Evolutionary conservation across 1,284 basidiomycete species (phyloP).

Genomic region (Singerocomus inundabilis): DNA sequence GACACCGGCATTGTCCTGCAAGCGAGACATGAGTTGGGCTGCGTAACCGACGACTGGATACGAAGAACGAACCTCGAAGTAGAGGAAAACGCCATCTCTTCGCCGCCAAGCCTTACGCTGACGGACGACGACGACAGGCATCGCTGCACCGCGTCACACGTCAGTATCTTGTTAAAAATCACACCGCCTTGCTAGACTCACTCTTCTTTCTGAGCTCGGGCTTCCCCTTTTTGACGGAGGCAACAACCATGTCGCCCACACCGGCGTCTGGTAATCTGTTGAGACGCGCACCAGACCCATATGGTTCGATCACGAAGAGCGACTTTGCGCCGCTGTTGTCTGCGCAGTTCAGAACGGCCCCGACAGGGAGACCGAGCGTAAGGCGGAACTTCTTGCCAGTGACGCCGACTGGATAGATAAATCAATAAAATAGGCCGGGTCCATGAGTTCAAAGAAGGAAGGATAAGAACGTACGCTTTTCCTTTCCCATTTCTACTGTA

Average conservation of each 20-base stretch:
- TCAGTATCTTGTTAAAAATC: no score
- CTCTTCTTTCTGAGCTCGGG: constrained; percentile 99
- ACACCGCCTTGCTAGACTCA: no score
- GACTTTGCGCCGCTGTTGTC: constrained; percentile 99
- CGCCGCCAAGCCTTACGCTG: constrained; percentile 99
- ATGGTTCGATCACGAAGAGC: constrained; percentile 88
- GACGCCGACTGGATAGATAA: no score
- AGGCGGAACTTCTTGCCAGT: constrained; percentile 97
- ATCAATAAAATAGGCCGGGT: no score
- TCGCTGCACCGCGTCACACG: constrained; percentile 56
- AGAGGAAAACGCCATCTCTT: constrained; percentile 98
- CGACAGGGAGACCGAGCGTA: constrained; percentile 96
- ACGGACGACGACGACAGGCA: constrained; percentile 96
- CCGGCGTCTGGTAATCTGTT: constrained; percentile 98
- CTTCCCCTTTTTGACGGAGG: constrained; percentile 99
- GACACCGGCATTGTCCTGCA: constrained; percentile 91
- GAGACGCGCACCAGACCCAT: constrained; percentile 92
- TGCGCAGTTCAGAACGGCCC: constrained; percentile 98
- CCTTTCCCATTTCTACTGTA: constrained; percentile 26
- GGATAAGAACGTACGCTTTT: constrained; percentile 22
- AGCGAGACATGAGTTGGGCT: not conserved
- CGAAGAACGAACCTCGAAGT: constrained; percentile 75
- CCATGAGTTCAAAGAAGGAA: no score
- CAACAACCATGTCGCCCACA: constrained; percentile 99
- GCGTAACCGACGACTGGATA: no score